Base-by-base conservation (phyloP, 208 protist species). In the Herpetomonas samuelpessoai region DNA sequence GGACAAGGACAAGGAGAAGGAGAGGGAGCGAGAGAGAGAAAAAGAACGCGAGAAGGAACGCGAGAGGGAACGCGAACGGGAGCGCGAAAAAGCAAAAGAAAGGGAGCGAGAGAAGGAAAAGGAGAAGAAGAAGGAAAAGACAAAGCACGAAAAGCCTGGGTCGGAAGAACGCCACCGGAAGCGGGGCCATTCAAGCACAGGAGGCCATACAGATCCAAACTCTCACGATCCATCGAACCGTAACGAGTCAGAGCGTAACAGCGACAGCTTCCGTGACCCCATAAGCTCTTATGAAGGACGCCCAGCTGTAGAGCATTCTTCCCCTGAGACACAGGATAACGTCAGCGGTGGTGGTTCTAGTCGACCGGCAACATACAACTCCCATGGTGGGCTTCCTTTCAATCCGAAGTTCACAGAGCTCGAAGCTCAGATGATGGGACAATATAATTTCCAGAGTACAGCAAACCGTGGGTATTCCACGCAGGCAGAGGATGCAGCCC, bases 401-500 rank as follows among this genome's bases (percentile, higher is more conserved):
- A 41, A 41, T 14, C 18, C 46, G 46, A 4, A 48, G 21, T 3
- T 68, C 14, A 22, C 18, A 14, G 51, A 69, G 30, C n/a, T 19
- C 30, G 63, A 66, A 55, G 26, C 12, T 29, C 51, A 65, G 25
- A 52, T 76, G 47, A 49, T 27, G 18, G 3, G 26, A 19, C 22
- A 59, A 19, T 73, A 62, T 45, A 66, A 56, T 48, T 73, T 73
- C 24, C 53, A 58, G 53, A 58, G n/a, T 21, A 44, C 24, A 41
- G 14, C 35, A 6, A 41, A 41, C 14, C 35, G 35, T 41, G 35
- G 35, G 6, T 6, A 18, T 14, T 18, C 35, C 14, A 41, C 35
- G 9, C 35, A 41, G 14, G 35, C 14, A 14, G 35, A 41, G 14
- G 35, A 14, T 18, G 9, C 35, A 18, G 35, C 35, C 14, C 35